These are phyloP conservation scores for Cladosporium sp. DNA, from an alignment of 2,329 filamentous ascomycete species.

Conservation along the genomic window DNA sequence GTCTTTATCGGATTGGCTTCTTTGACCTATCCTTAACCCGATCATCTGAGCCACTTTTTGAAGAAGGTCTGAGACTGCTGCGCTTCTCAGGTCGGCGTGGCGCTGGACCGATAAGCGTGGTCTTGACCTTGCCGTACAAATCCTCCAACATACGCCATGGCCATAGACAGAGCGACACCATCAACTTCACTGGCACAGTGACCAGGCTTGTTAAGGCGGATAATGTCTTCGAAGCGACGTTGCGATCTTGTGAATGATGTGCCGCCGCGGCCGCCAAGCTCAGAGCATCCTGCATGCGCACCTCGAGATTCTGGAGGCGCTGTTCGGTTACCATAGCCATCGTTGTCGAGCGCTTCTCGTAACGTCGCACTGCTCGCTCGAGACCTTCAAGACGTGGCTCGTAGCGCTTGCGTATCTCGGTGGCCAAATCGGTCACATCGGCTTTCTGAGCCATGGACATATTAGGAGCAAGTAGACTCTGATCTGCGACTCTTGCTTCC, in stretches of 20 bases:
- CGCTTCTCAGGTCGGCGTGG: conserved; percentile 4
- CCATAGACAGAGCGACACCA: conserved; percentile 13
- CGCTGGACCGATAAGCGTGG: conserved; percentile 19
- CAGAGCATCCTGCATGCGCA: conserved; percentile 69
- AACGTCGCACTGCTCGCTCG: conserved; percentile 80
- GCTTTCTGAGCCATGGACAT: conserved; percentile 27
- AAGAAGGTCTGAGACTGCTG: not conserved
- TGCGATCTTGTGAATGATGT: conserved; percentile 24
- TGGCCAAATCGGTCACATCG: conserved; percentile 29
- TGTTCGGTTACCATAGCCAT: conserved; percentile 72
- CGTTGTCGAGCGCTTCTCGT: conserved; percentile 81
- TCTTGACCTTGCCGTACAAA: conserved; percentile 21
- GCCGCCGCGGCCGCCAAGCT: conserved; percentile 75
- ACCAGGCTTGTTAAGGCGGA: conserved; percentile 2
- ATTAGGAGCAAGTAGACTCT: conserved; percentile 22
- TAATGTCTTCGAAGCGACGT: not conserved
- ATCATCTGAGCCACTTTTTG: conserved; percentile 3
- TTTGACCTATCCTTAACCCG: not conserved
- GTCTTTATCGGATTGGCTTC: not conserved
- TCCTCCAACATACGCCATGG: conserved; percentile 21
- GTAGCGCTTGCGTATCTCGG: conserved; percentile 61
- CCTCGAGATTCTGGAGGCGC: conserved; percentile 67
- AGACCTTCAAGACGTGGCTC: conserved; percentile 82
- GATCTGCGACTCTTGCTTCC: conserved; percentile 28
- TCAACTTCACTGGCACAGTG: not conserved